Conservation (phyloP, 352 stramenopile species). For the Globisporangium recalcitrans region DNA sequence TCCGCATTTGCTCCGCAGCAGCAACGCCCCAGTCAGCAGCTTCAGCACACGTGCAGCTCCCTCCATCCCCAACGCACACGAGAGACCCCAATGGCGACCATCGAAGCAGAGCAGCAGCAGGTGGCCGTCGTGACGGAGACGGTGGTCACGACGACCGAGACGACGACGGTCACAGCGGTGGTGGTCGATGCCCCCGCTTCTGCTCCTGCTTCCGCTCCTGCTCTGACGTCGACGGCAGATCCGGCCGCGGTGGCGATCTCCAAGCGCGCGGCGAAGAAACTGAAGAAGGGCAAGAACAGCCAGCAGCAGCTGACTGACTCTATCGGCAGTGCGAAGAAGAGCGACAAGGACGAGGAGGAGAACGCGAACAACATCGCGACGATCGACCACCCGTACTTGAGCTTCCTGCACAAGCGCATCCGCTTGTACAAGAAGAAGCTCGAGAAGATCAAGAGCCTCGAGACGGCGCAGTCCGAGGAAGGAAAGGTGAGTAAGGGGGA, state of each 20-base stretch:
- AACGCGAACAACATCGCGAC: conserved; percentile 33
- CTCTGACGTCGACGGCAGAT: not conserved
- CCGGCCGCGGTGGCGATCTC: conserved; percentile 1
- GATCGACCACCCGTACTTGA: conserved; percentile 74
- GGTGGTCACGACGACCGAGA: not conserved
- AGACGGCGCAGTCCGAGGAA: conserved; percentile 34
- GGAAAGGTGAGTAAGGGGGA: conserved; percentile 31
- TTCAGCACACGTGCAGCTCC: not conserved
- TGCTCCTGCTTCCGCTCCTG: not conserved
- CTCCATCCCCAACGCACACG: not conserved
- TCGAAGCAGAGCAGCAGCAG: conserved; percentile 4
- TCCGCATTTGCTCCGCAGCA: conserved; percentile 9
- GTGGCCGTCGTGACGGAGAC: not conserved
- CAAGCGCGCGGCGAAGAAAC: conserved; percentile 31
- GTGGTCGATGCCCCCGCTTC: not conserved
- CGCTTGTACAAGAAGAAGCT: conserved; percentile 82
- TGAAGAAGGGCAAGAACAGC: conserved; percentile 17
- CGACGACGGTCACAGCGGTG: not conserved
- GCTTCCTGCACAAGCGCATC: conserved; percentile 78
- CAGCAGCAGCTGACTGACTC: not conserved
- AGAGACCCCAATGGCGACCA: conserved; percentile 1
- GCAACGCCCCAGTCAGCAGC: not conserved
- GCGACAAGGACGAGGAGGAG: conserved; percentile 31
- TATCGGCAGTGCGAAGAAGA: conserved; percentile 1
- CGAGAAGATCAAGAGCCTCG: conserved; percentile 76